Conservation (phyloP, 495 filamentous ascomycete species). For the Hypoxylon cercidicola region DNA sequence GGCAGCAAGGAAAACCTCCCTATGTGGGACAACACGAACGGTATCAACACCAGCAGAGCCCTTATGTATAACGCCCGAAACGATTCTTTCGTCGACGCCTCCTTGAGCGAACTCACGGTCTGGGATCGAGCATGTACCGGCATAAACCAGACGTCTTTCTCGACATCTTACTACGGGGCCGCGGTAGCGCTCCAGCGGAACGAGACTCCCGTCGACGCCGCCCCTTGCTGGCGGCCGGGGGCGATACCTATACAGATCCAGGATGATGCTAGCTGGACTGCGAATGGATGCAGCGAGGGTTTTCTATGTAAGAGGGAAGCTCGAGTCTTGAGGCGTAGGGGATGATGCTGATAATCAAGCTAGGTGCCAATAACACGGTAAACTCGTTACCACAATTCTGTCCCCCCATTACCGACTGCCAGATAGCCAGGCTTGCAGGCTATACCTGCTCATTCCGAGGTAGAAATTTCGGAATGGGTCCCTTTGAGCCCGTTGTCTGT, state of each 20-base stretch:
- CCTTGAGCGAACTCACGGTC: conserved; percentile 18
- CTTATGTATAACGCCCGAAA: conserved; percentile 27
- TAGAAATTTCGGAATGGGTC: conserved; percentile 49
- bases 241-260: conserved; percentile 50
- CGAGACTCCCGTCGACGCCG: conserved; percentile 40
- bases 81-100: conserved; percentile 24
- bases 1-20: conserved; percentile 29
- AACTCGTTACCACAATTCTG: conserved; percentile 58
- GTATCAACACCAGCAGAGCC: conserved; percentile 36
- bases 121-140: conserved; percentile 51
- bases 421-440: conserved; percentile 49
- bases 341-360: conserved; percentile 22
- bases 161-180: conserved; percentile 46
- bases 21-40: conserved; percentile 43
- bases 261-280: conserved; percentile 45
- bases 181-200: conserved; percentile 15
- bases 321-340: neutral
- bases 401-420: conserved; percentile 52
- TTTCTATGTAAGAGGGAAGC: conserved; percentile 52
- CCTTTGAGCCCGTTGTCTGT: conserved; percentile 59
- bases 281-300: conserved; percentile 49
- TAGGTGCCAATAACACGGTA: conserved; percentile 59
- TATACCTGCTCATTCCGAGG: conserved; percentile 45
- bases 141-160: conserved; percentile 45
- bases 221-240: conserved; percentile 50